Evolutionary conservation across 2,329 filamentous ascomycete species (phyloP).

Genomic region (Trichoderma aggressivum): DNA sequence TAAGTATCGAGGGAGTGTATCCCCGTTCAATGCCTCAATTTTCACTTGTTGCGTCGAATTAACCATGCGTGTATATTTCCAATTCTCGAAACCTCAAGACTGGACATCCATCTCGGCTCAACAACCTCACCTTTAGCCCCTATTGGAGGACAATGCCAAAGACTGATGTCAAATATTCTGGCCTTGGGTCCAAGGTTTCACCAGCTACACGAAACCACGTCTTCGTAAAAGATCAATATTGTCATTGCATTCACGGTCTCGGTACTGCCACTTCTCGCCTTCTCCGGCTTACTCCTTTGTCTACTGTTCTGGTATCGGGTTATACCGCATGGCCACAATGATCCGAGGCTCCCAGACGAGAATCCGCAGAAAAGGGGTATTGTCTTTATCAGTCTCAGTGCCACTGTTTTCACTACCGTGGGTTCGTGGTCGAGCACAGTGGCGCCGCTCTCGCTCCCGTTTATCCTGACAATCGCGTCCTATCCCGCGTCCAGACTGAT

Average conservation of each 20-base stretch:
- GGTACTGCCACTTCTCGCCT: neutral
- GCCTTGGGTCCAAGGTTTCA: neutral
- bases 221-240: neutral
- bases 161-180: neutral
- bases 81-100: neutral
- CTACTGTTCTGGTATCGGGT: neutral
- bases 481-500: neutral
- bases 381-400: neutral
- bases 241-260: neutral
- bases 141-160: neutral
- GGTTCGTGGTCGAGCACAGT: neutral
- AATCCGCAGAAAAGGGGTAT: neutral
- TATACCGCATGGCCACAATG: neutral
- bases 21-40: neutral
- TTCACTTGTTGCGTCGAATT: neutral
- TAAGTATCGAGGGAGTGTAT: neutral
- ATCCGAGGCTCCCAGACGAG: neutral
- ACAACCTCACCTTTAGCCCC: neutral
- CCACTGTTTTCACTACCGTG: neutral
- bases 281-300: neutral
- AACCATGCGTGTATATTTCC: neutral
- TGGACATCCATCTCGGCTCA: neutral
- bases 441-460: neutral
- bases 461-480: neutral
- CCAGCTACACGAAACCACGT: neutral